Conservation (phyloP, 257 asterid species). For the Osmanthus fragrans region DNA sequence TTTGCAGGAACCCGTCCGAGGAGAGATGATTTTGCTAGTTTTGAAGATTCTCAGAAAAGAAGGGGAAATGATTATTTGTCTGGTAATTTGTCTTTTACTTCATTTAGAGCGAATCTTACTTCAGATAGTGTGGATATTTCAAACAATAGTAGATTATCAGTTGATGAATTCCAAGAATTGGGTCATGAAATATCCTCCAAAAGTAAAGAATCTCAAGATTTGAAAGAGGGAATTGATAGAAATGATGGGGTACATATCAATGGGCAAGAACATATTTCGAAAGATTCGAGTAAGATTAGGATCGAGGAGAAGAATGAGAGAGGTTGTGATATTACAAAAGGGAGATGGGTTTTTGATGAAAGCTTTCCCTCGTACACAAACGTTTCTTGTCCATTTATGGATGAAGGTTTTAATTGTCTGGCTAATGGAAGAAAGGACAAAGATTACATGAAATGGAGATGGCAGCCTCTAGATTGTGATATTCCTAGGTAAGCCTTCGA, state of each 20-base stretch:
- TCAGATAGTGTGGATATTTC: constrained; percentile 21
- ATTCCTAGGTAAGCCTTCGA: constrained; percentile 65
- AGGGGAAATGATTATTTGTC: constrained; percentile 11
- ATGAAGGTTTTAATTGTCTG: constrained; percentile 87
- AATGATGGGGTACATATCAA: neutral
- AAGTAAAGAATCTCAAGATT: constrained; percentile 1
- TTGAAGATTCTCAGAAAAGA: constrained; percentile 22
- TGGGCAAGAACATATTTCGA: constrained; percentile 14
- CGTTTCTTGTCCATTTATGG: constrained; percentile 72
- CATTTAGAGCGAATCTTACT: constrained; percentile 24
- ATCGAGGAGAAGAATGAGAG: constrained; percentile 27
- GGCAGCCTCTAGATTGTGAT: constrained; percentile 86
- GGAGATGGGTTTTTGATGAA: constrained; percentile 81
- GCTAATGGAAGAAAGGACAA: constrained; percentile 72
- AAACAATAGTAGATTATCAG: constrained; percentile 11
- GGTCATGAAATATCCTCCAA: constrained; percentile 8
- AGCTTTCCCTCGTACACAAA: constrained; percentile 76
- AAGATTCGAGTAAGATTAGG: constrained; percentile 6
- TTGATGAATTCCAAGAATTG: neutral
- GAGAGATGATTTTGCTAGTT: constrained; percentile 19
- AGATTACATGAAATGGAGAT: constrained; percentile 88
- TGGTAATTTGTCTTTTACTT: constrained; percentile 33
- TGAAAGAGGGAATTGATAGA: neutral
- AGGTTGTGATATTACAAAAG: constrained; percentile 61
- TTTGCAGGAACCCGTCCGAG: constrained; percentile 19